Evolutionary conservation across 345 rosid species (phyloP), one percentile per base, ranked within the genome.

Genomic region (Mangifera indica): DNA sequence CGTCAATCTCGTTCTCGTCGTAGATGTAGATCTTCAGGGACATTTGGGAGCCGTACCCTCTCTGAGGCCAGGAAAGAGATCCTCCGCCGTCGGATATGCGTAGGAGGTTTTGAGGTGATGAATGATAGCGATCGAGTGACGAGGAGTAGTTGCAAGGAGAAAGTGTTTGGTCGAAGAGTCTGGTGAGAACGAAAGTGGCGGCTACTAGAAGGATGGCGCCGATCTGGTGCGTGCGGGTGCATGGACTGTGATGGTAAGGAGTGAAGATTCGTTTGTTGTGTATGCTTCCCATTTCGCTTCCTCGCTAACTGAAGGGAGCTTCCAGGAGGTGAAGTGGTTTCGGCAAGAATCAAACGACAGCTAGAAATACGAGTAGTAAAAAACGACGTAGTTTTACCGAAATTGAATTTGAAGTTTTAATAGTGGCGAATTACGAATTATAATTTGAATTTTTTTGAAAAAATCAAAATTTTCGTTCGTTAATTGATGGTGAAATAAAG

Each of bases 161-260:
- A 76, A 75, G 63, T 66, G 91, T 82, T 58, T 81, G 91, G 81
- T 88, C 89, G 82, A 89, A 81, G 73, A 91, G 84, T 72, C 94
- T 87, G 21, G 97, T 87, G 83, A 95, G 62, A 85, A 92, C 86
- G 86, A 91, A 88, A 76, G 99, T 92, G 67, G 89, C 63, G 77
- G 84, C 53, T 67, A 91, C 78, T 62, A 95, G 78, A 75, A 92
- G 74, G 60, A 92, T 82, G 51, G 97, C 95, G 25, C 90, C 95
- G 77, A 92, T 89, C 96, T 88, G 97, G 78, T 94, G 96, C n/a
- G 82, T 73, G 79, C 97, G 98, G 18, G 91, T 84, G 87, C 97
- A 94, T 60, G 91, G 81, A 44, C 89, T 81, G 49, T 81, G 83
- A 77, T 78, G 72, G 67, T 87, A 83, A 22, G 85, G 74, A 17